These are phyloP conservation scores for Podospora pseudocomata DNA, from an alignment of 495 filamentous ascomycete species.

Conservation along the genomic window DNA sequence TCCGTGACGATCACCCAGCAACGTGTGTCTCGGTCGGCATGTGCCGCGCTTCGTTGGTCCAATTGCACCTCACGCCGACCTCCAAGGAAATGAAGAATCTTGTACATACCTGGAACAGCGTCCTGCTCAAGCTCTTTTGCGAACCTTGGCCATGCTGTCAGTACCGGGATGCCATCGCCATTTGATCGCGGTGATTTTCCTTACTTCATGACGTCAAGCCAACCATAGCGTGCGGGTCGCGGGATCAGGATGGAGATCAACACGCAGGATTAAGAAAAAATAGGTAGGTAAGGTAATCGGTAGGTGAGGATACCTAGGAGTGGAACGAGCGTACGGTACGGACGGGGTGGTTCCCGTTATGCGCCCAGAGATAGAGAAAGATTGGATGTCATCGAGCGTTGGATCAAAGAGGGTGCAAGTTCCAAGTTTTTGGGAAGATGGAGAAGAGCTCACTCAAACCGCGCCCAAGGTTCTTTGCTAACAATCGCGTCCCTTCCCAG, in stretches of 20 bases:
- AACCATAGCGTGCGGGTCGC: conserved; percentile 9
- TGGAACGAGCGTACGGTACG: background rate
- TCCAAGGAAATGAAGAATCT: conserved; percentile 1
- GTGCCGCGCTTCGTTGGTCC: background rate
- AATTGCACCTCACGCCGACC: background rate
- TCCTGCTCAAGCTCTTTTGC: conserved; percentile 78
- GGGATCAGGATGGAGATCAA: background rate
- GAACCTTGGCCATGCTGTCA: conserved; percentile 43
- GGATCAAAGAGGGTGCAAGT: conserved; percentile 1
- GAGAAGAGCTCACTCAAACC: background rate
- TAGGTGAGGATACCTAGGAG: background rate
- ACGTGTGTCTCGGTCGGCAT: background rate
- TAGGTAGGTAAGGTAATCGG: no score
- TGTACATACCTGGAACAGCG: conserved; percentile 63
- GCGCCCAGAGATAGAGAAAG: background rate
- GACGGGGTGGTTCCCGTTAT: background rate
- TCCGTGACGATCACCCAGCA: background rate
- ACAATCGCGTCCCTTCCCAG: background rate
- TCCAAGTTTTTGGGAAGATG: conserved; percentile 4
- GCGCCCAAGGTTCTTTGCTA: background rate
- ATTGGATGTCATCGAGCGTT: background rate
- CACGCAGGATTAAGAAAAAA: background rate
- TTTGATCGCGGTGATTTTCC: conserved; percentile 7
- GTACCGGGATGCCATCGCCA: conserved; percentile 3
- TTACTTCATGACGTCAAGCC: conserved; percentile 38